Evolutionary conservation across 2,329 filamentous ascomycete genomes (phyloP).

Genomic region (Pseudogymnoascus sp.): DNA sequence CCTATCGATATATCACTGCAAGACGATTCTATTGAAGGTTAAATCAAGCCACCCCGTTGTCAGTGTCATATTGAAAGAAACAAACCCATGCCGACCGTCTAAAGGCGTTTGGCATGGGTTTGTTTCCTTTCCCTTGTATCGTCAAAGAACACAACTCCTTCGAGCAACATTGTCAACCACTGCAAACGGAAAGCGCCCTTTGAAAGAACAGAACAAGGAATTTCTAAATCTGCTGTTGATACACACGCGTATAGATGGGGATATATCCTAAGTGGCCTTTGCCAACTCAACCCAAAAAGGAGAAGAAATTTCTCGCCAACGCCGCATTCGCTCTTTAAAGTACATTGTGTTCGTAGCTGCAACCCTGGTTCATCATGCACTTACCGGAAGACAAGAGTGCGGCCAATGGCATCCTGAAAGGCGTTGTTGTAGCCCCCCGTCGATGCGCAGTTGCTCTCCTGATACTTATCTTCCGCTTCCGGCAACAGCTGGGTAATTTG

Average conservation of each 20-base stretch:
- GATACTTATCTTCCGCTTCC: slow-evolving; percentile 45
- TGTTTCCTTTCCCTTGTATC: not conserved
- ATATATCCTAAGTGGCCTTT: not conserved
- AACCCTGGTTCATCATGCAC: not conserved
- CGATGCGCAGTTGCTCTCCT: slow-evolving; percentile 42
- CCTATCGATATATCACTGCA: not conserved
- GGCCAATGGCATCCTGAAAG: not conserved
- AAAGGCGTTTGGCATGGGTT: not conserved
- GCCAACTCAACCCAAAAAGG: not conserved
- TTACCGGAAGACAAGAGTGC: not conserved
- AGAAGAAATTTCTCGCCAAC: not conserved
- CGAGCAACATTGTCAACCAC: not conserved
- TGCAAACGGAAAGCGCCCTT: not conserved
- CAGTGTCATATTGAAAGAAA: not conserved
- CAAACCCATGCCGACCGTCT: not conserved
- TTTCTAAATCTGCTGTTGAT: slow-evolving; percentile 2
- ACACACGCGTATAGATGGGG: not conserved
- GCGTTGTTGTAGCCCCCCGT: slow-evolving; percentile 13
- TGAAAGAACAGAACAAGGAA: not conserved
- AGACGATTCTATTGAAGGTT: not conserved
- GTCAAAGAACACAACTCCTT: not conserved
- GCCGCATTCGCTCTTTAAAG: slow-evolving; percentile 5
- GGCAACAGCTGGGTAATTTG: slow-evolving; percentile 59
- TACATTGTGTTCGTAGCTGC: not conserved
- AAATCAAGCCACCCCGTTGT: not conserved